Base-by-base conservation (phyloP, 2,329 filamentous ascomycete species). In the Venturia nashicola region DNA sequence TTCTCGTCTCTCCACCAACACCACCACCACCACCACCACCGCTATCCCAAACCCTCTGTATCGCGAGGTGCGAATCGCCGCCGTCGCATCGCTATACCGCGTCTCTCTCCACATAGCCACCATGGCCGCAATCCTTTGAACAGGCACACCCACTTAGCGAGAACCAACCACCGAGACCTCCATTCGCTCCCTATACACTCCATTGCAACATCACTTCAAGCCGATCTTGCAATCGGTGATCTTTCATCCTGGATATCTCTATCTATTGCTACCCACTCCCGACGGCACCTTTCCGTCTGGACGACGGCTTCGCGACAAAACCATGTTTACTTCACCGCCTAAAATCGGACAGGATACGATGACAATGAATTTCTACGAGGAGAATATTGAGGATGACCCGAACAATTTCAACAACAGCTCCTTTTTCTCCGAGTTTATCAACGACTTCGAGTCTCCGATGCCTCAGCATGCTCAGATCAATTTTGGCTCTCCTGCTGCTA, bases 381-480 rank as follows among this genome's bases (percentile, higher is more conserved):
- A 57, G 2, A 57, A 36, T 36, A 14, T 57, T 14, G 51, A 57
- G 3, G 51, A 57, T 3, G 51, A 57, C 32, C 6, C 51, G 18
- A 36, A 18, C 27, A 57, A 36, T 32, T 57, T 57, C 51, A 57
- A 57, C 51, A 57, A 57, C n/a, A 36, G 27, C 51, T 39, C 51
- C 1, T 36, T 57, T n/a, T 60, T 42, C 59, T 59, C 57, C 46
- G 61, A 63, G 18, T 63, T 63, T 34, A 34, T 63, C 11, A 54
- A 63, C 48, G 61, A 63, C 11, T 57, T 40, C 20, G 51, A 40
- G 2, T 54, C 61, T 27, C 61, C 61, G 27, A 51, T 51, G 46
- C 51, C 61, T 8, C 32, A 39, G 27, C 46, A 55, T 34, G 61
- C 61, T 32, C 46, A 39, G 34, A 36, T 63, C 34, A 63, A 63